Evolutionary conservation across 345 rosid species (phyloP), one percentile per base, ranked within the genome.

Genomic region (Noccaea caerulescens): DNA sequence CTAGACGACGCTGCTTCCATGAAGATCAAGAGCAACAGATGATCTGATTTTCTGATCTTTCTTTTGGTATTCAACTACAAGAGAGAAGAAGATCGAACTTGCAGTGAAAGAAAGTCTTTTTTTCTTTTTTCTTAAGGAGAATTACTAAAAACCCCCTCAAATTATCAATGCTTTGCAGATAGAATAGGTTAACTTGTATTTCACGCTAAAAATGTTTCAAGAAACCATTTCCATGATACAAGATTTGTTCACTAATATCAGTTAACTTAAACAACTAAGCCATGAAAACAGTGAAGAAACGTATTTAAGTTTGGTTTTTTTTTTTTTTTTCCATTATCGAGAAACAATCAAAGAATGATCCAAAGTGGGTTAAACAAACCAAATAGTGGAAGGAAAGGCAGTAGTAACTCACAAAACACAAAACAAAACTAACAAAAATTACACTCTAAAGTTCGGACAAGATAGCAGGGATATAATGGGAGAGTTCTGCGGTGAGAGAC

Each of bases 381-480:
- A 56, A 56, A 34, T 55, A 45, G 18, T 64, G 71, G 58, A 57
- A 58, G 58, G 33, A 52, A 64, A 47, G 33, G 12, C 46, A 50
- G 36, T 25, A 65, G 36, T 25, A 65, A 37, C 39, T 37, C 47
- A 41, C 62, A 51, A 71, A 71, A 30, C 34, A 41, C 12, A 10
- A 60, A 11, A 33, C 47, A 53, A 30, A 13, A 61, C 14, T 33
- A 7, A 75, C 51, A 60, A 61, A 72, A 53, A 51, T 54, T 37
- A 58, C 68, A 58, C 57, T 13, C 62, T 78, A 94, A 68, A 91
- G 96, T 82, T 91, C 98, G 1, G 99, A 92, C 70, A 94, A 95
- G 79, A 94, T 94, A 46, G 99, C 98, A 5, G 98, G 99, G 57
- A 94, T 94, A 83, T 91, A 94, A 79, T 91, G 99, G 25, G 98